Conservation (phyloP, 495 filamentous ascomycete genomes). For the Lasiosphaeris hirsuta region DNA sequence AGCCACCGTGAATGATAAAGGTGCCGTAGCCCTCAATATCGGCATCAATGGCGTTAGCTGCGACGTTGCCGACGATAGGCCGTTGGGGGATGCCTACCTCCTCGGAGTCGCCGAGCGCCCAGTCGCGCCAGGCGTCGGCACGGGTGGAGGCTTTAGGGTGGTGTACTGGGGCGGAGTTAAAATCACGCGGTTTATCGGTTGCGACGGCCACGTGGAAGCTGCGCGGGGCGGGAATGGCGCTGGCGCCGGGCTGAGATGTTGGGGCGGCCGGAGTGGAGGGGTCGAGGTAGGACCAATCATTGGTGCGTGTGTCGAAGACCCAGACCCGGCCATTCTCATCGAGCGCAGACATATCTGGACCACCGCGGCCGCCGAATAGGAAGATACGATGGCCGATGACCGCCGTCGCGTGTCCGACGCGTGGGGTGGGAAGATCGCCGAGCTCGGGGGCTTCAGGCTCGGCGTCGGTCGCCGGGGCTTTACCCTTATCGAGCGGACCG, state of each 20-base stretch:
- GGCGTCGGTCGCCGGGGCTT: slow-evolving; percentile 10
- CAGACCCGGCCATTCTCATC: slow-evolving; percentile 63
- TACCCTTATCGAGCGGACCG: slow-evolving; percentile 24
- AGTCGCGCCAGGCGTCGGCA: slow-evolving; percentile 38
- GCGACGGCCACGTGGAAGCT: slow-evolving; percentile 48
- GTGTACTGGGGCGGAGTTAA: slow-evolving; percentile 14
- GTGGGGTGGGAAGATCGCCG: slow-evolving; percentile 43
- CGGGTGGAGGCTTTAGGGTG: slow-evolving; percentile 20
- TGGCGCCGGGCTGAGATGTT: slow-evolving; percentile 20
- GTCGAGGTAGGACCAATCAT: slow-evolving; percentile 57
- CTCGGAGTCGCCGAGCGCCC: slow-evolving; percentile 40
- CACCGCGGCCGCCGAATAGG: slow-evolving; percentile 58
- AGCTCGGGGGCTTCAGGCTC: slow-evolving; percentile 7
- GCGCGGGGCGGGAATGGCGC: slow-evolving; percentile 32
- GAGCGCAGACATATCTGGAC: slow-evolving; percentile 42
- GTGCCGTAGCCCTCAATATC: slow-evolving; percentile 51
- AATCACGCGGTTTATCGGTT: slow-evolving; percentile 44
- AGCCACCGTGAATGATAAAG: slow-evolving; percentile 71
- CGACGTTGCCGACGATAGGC: slow-evolving; percentile 46
- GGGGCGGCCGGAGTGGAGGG: slow-evolving; percentile 34
- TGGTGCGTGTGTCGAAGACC: slow-evolving; percentile 58
- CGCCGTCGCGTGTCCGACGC: slow-evolving; percentile 57
- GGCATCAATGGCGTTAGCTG: slow-evolving; percentile 42
- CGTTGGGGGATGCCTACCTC: slow-evolving; percentile 44
- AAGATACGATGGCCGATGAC: slow-evolving; percentile 59